Base-by-base conservation (phyloP, 208 protist genomes). In the Trypanosoma melophagium region DNA sequence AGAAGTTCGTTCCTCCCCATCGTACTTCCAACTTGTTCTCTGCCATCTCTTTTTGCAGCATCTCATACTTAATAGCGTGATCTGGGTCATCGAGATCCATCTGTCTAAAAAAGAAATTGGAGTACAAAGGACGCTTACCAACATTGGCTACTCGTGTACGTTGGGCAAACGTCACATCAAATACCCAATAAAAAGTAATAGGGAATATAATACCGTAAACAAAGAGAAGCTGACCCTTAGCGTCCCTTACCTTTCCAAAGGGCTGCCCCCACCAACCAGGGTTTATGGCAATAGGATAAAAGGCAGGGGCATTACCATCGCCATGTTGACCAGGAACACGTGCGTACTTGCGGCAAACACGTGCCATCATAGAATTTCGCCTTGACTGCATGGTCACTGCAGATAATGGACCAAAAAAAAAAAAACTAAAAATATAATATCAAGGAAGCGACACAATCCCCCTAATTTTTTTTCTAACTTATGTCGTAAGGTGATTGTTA, bases 261-360 rank as follows among this genome's bases (percentile, higher is more conserved):
- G 90, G 90, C 71, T 90, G 84, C 1, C 90, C 90, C 87, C 87
- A 96, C 87, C 84, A 92, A 47, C 84, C 82, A 24, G 87, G 87
- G 78, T 92, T 93, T 74, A 96, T 96, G 51, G 87, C 74, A 31
- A 96, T 82, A 28, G 90, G 90, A 62, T 86, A 96, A 70, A 96
- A 96, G n/a, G 90, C 80, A 13, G 90, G 88, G 4, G 76, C 69
- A 41, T 71, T 82, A 35, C 51, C 86, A 51, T 94, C 86, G 28
- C 90, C 87, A 75, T 96, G 87, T 75, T 96, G 80, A 55, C 87
- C 90, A 42, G 87, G 87, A 40, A 96, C 86, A 77, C 90, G 87
- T 9, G 82, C 87, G 76, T 93, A 96, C 56, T 78, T 82, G 24
- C 86, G 85, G 45, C 87, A 85, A 7, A 96, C 90, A 28, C 88